Base-by-base conservation (phyloP, 192 early-diverging fungal species). In the Rhizophagus sp. region DNA sequence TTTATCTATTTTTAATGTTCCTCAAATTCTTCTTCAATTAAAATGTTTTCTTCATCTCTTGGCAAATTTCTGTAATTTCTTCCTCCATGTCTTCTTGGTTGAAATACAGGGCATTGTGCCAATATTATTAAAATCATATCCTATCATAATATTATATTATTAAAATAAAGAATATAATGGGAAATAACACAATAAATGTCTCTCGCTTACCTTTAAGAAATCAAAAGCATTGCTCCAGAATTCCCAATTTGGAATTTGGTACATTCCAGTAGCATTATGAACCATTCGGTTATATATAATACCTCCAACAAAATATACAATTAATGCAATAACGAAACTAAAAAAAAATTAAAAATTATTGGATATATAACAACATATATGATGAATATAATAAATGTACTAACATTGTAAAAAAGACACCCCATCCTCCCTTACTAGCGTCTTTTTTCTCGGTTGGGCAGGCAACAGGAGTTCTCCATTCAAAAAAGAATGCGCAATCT, bases 161-260 rank as follows among this genome's bases (percentile, higher is more conserved):
- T 73, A 73, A 49, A n/a, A 39, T 24, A 24, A 33, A 61, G 52
- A 36, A 62, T 27, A 24, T 47, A 8, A 72, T 49, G 22, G 17
- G n/a, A 72, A 72, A 72, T 49, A 49, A 72, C 3, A 47, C 24
- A 19, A 61, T 4, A 25, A 9, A 17, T 61, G 4, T 8, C 19
- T 50, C 24, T 8, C 33, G 0, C 11, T 33, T 82, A 85, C 84
- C 84, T 85, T 85, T 52, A 82, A 66, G 66, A 85, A 85, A 27
- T 85, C 84, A 77, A 79, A 85, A 0, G 69, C 78, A 61, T 85
- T 78, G 22, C 61, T 66, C 84, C 84, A 85, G 22, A 61, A 80
- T n/a, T 85, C 78, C 62, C 83, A 85, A 68, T 85, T 83, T 62
- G 84, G 84, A 50, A 85, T 83, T 73, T 85, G 84, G 66, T 80